Evolutionary conservation across 495 filamentous ascomycete species (phyloP).

Genomic region (Xylaria venustula): DNA sequence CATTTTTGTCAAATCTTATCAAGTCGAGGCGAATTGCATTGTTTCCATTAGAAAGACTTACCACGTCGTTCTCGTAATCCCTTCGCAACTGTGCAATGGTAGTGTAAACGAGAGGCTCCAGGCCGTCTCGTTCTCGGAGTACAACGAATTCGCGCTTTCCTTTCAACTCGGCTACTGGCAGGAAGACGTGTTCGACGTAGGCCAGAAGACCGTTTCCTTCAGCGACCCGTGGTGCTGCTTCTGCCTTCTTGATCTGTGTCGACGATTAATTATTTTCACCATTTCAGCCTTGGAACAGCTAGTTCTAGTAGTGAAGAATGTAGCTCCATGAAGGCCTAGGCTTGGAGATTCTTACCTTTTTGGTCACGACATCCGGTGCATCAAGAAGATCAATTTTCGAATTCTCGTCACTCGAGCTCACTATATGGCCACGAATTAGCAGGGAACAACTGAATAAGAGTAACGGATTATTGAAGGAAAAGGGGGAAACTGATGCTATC

Average conservation of each 20-base stretch:
- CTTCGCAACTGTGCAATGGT: conserved; percentile 66
- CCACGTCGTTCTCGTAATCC: conserved; percentile 78
- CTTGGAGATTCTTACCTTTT: conserved; percentile 48
- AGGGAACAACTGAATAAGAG: no score
- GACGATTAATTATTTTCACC: background rate
- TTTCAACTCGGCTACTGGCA: conserved; percentile 63
- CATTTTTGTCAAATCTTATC: background rate
- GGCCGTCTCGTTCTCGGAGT: conserved; percentile 58
- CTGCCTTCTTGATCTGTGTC: conserved; percentile 67
- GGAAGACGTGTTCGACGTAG: conserved; percentile 80
- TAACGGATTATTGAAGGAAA: no score
- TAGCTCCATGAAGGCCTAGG: background rate
- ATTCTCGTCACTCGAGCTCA: conserved; percentile 59
- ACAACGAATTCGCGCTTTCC: conserved; percentile 54
- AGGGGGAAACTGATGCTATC: no score
- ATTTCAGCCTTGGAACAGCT: background rate
- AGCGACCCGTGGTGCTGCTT: conserved; percentile 67
- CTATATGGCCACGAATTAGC: background rate
- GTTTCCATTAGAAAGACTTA: conserved; percentile 51
- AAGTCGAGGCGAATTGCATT: background rate
- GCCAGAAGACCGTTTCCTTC: conserved; percentile 84
- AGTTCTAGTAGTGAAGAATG: background rate
- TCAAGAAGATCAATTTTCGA: conserved; percentile 94
- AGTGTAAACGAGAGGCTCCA: conserved; percentile 74
- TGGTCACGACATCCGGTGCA: conserved; percentile 61